Evolutionary conservation across 2,329 filamentous ascomycete genomes (phyloP), one percentile per base, ranked within the genome.

Genomic region (Neonectria sp.): DNA sequence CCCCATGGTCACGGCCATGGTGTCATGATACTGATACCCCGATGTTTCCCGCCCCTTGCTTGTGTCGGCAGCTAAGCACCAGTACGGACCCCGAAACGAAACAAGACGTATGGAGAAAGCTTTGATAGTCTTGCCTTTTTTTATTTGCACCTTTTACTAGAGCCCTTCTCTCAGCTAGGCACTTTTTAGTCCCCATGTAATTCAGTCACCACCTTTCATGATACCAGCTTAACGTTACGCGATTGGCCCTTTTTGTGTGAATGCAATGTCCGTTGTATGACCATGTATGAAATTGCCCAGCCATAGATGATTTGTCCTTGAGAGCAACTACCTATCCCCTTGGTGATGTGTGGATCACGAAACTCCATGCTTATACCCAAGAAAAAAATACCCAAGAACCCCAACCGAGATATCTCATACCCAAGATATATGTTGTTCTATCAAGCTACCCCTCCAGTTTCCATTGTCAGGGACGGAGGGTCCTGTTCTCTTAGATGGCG

Each of bases 401-500:
- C 58, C 17, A 62, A 55, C 53, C 55, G 40, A 33, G 27, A 64
- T 56, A 60, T 58, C 27, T 40, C 25, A 25, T 35, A 51, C 31
- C 51, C 55, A 40, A 64, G 46, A 31, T 40, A 25, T 43, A 29
- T 25, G 25, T 37, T 12, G 17, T 17, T 25, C 40, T 55, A 60
- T 12, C 52, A 49, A 56, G 29, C 27, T 24, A 25, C 29, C 25
- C 29, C n/a, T 27, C 24, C n/a, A 37, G n/a, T 40, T 43, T 15
- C 55, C 65, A 57, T 53, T 51, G 58, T 55, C 60, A 64, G 61
- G 37, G 40, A 55, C 35, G 55, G 60, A 46, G 46, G 48, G 27
- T 48, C 37, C 33, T 53, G 6, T 40, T 51, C 25, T 49, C 17
- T 74, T 84, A 93, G 13, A 95, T 88, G 24, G 92, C 91, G 80